Conservation (phyloP, 2,329 filamentous ascomycete genomes). For the Rutstroemia sp. region DNA sequence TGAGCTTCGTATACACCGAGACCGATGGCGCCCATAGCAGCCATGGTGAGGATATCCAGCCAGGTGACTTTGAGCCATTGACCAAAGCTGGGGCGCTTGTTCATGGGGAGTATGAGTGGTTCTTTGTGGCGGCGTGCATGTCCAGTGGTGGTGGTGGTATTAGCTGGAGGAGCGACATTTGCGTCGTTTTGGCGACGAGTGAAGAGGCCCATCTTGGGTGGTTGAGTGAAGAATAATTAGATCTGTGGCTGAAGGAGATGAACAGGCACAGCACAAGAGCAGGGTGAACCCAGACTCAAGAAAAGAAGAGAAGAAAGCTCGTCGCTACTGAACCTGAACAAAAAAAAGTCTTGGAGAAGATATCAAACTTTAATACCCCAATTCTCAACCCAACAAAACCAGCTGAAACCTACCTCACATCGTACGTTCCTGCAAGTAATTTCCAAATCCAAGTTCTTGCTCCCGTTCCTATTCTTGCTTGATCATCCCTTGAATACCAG, state of each 20-base stretch:
- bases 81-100: conserved; percentile 51
- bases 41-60: conserved; percentile 63
- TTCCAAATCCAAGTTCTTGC: no score
- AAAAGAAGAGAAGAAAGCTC: background rate
- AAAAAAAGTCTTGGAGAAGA: background rate
- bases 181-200: conserved; percentile 1
- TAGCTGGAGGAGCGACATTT: background rate
- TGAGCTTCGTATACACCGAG: conserved; percentile 59
- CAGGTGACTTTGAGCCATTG: conserved; percentile 63
- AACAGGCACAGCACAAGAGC: background rate
- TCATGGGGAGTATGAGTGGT: conserved; percentile 34
- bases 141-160: background rate
- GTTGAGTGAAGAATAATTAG: background rate
- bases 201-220: conserved; percentile 4
- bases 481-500: background rate
- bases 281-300: background rate
- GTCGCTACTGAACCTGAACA: background rate
- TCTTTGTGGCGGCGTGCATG: conserved; percentile 8
- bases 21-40: conserved; percentile 55
- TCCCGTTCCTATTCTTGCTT: background rate
- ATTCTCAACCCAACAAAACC: no score
- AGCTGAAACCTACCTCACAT: no score
- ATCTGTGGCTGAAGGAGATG: background rate
- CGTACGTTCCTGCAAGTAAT: no score
- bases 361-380: background rate